phyloP scores from a whole-genome alignment of 2,329 filamentous ascomycete species.

The Rachicladosporium sp. region DNA sequence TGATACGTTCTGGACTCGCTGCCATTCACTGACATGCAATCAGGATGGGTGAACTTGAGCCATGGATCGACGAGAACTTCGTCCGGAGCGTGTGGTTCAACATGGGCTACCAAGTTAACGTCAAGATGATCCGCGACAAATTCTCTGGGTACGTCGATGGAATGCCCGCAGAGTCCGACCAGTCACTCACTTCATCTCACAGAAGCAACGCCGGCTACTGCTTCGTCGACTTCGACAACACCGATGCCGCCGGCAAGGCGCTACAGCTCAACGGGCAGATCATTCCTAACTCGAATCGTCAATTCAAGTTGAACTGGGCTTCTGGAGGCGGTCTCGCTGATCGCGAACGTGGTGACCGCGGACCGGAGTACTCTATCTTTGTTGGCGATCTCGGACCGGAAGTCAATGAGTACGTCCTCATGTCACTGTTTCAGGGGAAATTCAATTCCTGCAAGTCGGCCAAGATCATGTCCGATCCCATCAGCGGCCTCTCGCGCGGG shows the following conservation, averaged over 20 bases:
- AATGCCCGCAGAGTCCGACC: slow-evolving; percentile 5
- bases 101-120: slow-evolving; percentile 87
- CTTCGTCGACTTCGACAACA: slow-evolving; percentile 82
- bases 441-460: slow-evolving; percentile 97
- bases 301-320: slow-evolving; percentile 99
- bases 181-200: slow-evolving; percentile 6
- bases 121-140: slow-evolving; percentile 99
- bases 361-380: slow-evolving; percentile 93
- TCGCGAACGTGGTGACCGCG: slow-evolving; percentile 86
- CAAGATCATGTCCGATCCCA: slow-evolving; percentile 99
- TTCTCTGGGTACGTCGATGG: slow-evolving; percentile 68
- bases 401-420: slow-evolving; percentile 95
- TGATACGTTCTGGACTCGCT: background rate
- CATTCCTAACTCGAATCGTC: slow-evolving; percentile 86
- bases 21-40: slow-evolving; percentile 5
- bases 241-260: slow-evolving; percentile 81
- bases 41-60: slow-evolving; percentile 98
- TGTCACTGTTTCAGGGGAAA: slow-evolving; percentile 90
- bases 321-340: slow-evolving; percentile 92
- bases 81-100: slow-evolving; percentile 91
- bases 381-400: slow-evolving; percentile 95
- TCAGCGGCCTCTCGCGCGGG: slow-evolving; percentile 91
- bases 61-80: slow-evolving; percentile 99
- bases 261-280: slow-evolving; percentile 76
- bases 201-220: slow-evolving; percentile 93